phyloP scores from a whole-genome alignment of 306 rosid genomes.

The Cercis canadensis region DNA sequence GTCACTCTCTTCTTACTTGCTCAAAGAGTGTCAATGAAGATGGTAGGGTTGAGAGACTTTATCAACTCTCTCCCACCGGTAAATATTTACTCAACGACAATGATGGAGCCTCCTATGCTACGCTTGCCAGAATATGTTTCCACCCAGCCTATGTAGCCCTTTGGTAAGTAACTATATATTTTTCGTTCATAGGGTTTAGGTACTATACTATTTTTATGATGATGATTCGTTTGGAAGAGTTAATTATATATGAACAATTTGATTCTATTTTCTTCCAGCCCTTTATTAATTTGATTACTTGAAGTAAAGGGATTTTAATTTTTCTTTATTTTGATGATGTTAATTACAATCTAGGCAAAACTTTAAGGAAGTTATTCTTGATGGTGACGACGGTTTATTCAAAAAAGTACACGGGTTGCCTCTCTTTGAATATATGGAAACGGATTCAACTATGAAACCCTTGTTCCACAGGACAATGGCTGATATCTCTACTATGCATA shows the following conservation, averaged over 20 bases:
- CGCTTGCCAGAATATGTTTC: not conserved
- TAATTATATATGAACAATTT: no score
- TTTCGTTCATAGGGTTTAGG: no score
- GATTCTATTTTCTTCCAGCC: no score
- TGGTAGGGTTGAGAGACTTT: constrained; percentile 21
- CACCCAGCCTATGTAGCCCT: not conserved
- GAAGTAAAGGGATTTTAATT: no score
- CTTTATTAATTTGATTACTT: no score
- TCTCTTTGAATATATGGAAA: not conserved
- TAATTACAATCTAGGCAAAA: not conserved
- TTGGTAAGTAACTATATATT: not conserved
- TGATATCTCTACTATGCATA: no score
- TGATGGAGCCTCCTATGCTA: not conserved
- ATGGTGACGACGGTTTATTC: not conserved
- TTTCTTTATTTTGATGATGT: not conserved
- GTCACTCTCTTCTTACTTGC: not conserved
- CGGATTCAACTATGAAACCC: no score
- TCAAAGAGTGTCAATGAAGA: not conserved
- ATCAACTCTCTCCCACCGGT: not conserved
- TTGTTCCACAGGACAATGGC: no score
- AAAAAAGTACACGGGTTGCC: not conserved
- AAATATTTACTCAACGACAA: not conserved
- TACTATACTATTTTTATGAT: no score
- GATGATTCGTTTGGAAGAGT: no score
- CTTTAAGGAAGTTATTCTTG: constrained; percentile 6